Evolutionary conservation across 2,329 filamentous ascomycete species (phyloP).

Genomic region (Chaetomium strumarium): DNA sequence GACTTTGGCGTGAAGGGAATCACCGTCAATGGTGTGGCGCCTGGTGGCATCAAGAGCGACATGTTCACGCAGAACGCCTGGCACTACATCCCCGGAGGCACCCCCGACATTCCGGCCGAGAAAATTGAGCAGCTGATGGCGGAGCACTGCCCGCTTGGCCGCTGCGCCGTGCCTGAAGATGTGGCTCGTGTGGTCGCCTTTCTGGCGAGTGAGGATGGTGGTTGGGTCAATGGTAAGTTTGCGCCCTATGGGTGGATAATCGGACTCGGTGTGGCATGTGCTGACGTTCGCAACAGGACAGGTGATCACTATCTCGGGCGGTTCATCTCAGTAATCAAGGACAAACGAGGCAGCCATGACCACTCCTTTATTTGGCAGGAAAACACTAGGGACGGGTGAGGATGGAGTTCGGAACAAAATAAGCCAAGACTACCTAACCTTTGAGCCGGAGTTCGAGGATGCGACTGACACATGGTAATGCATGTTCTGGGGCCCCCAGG

Average conservation of each 20-base stretch:
- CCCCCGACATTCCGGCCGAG: slow-evolving; percentile 44
- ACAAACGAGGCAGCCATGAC: not conserved
- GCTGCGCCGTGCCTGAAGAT: slow-evolving; percentile 52
- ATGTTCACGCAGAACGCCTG: slow-evolving; percentile 69
- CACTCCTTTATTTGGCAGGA: not conserved
- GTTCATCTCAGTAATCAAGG: slow-evolving; percentile 15
- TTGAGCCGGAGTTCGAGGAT: no score
- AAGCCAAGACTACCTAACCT: no score
- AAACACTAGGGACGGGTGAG: not conserved
- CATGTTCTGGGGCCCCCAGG: no score
- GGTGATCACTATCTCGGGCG: slow-evolving; percentile 19
- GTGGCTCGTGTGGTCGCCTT: slow-evolving; percentile 53
- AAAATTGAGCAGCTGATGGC: slow-evolving; percentile 51
- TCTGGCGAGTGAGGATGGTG: slow-evolving; percentile 51
- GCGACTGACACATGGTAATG: no score
- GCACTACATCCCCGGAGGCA: slow-evolving; percentile 56
- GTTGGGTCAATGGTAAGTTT: slow-evolving; percentile 58
- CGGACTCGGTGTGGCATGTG: not conserved
- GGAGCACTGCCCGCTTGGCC: slow-evolving; percentile 52
- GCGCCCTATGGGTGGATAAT: not conserved
- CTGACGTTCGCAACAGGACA: slow-evolving; percentile 11
- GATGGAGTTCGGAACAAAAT: not conserved
- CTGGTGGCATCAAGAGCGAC: slow-evolving; percentile 68
- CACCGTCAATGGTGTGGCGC: slow-evolving; percentile 67
- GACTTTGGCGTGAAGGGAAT: slow-evolving; percentile 64